These are phyloP conservation scores for Ochromonas danica DNA, from an alignment of 108 stramenopile species.

Conservation along the genomic window DNA sequence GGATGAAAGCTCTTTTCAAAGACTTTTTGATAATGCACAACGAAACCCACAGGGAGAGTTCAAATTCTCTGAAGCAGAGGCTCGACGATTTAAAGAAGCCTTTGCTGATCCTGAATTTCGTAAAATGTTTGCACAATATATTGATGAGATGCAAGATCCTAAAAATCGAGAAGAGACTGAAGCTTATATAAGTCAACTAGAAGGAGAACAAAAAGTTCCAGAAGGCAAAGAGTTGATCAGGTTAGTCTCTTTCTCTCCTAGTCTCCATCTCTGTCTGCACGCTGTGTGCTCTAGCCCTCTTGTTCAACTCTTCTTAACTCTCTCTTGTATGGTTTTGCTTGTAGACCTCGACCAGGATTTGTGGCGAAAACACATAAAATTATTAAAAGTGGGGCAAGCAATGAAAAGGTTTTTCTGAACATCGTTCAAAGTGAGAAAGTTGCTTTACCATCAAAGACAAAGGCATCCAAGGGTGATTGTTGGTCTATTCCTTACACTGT, in stretches of 20 bases:
- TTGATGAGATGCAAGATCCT: conserved; percentile 61
- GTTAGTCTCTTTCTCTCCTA: background rate
- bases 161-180: conserved; percentile 62
- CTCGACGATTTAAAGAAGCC: conserved; percentile 52
- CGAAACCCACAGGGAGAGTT: no score
- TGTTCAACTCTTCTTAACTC: background rate
- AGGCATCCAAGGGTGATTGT: conserved; percentile 27
- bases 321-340: background rate
- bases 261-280: no score
- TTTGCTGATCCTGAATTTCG: conserved; percentile 62
- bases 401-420: conserved; percentile 63
- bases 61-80: no score
- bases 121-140: conserved; percentile 61
- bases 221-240: conserved; percentile 53
- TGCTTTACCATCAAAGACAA: conserved; percentile 39
- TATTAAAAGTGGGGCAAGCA: background rate
- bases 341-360: conserved; percentile 3
- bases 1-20: no score
- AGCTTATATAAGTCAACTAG: conserved; percentile 58
- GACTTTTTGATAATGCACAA: no score
- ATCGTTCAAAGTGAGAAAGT: conserved; percentile 54
- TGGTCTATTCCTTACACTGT: conserved; percentile 62
- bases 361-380: conserved; percentile 45
- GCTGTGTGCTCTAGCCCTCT: no score
- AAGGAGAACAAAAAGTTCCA: conserved; percentile 58